phyloP scores from a whole-genome alignment of 2,329 filamentous ascomycete genomes.

The Aspergillus ochraceoroseus region DNA sequence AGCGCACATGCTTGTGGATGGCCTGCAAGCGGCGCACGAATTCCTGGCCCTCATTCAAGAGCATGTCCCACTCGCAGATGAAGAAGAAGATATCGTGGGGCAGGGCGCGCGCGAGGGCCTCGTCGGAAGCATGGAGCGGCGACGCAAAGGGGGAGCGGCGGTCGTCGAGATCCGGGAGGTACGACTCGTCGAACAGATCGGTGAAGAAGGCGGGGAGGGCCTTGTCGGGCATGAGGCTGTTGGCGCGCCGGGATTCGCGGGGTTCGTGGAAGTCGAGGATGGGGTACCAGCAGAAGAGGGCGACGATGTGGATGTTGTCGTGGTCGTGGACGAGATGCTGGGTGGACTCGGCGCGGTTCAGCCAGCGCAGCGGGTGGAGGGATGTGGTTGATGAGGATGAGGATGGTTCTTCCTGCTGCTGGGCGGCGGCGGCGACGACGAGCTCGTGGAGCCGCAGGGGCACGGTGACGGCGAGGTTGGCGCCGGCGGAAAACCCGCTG shows the following conservation, averaged over 20 bases:
- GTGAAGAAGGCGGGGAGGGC: constrained; percentile 48
- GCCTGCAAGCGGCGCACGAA: constrained; percentile 42
- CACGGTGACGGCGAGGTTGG: constrained; percentile 59
- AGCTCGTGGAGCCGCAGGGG: constrained; percentile 53
- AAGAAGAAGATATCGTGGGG: constrained; percentile 59
- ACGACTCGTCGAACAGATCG: constrained; percentile 47
- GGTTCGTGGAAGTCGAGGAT: constrained; percentile 59
- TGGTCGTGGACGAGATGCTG: constrained; percentile 36
- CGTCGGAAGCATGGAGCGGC: constrained; percentile 53
- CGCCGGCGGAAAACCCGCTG: constrained; percentile 60
- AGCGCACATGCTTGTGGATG: constrained; percentile 43
- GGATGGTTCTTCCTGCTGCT: too few relatives aligned
- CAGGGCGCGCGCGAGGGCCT: constrained; percentile 50
- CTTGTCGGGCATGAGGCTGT: constrained; percentile 50
- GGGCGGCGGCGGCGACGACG: too few relatives aligned
- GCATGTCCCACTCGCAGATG: constrained; percentile 63
- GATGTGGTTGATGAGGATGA: too few relatives aligned
- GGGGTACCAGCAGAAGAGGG: constrained; percentile 59
- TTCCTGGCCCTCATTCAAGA: constrained; percentile 54
- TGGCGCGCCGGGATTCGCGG: constrained; percentile 54
- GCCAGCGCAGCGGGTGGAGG: constrained; percentile 44
- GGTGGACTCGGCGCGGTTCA: constrained; percentile 32
- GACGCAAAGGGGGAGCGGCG: constrained; percentile 56
- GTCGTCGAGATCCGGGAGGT: constrained; percentile 44
- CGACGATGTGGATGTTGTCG: constrained; percentile 48